Percentiles rank a stretch among this genome's conserved stretches.
Evolutionary conservation across 441 rosid genomes (phyloP).

Genomic region (Croton setiger): DNA sequence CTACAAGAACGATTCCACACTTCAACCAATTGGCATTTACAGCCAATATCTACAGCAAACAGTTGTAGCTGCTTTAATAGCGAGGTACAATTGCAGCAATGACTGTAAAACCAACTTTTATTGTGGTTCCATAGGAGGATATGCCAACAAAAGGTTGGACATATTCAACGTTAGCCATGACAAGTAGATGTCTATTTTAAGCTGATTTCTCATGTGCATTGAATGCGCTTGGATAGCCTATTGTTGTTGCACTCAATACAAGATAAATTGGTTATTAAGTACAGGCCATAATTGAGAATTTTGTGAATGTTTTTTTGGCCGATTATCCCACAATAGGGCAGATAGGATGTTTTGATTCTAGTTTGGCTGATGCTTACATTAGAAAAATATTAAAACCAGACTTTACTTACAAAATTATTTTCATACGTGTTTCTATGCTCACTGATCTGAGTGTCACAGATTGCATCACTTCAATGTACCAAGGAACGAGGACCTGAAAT

Average conservation of each 20-base stretch:
- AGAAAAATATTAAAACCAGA: not conserved
- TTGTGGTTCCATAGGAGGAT: not conserved
- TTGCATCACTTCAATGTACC: slow-evolving; percentile 38
- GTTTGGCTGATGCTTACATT: not conserved
- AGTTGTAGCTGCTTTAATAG: not conserved
- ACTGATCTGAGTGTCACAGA: slow-evolving; percentile 29
- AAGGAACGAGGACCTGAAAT: slow-evolving; percentile 32
- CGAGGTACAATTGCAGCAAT: not conserved
- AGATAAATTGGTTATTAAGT: not conserved
- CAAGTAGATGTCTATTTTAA: not conserved
- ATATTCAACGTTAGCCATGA: not conserved
- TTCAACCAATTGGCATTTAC: not conserved
- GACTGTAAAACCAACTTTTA: not conserved
- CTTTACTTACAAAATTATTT: not conserved
- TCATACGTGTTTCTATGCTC: not conserved
- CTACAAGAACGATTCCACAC: not conserved
- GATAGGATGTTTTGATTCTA: not conserved
- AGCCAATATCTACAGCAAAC: not conserved
- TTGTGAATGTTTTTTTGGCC: not conserved
- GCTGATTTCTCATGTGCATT: not conserved
- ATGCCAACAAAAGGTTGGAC: not conserved
- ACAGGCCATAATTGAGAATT: not conserved
- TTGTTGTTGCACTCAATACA: not conserved
- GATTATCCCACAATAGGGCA: not conserved
- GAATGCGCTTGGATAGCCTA: not conserved